Conservation (phyloP, 1,284 basidiomycete genomes). For the Apiotrichum veenhuisii region DNA sequence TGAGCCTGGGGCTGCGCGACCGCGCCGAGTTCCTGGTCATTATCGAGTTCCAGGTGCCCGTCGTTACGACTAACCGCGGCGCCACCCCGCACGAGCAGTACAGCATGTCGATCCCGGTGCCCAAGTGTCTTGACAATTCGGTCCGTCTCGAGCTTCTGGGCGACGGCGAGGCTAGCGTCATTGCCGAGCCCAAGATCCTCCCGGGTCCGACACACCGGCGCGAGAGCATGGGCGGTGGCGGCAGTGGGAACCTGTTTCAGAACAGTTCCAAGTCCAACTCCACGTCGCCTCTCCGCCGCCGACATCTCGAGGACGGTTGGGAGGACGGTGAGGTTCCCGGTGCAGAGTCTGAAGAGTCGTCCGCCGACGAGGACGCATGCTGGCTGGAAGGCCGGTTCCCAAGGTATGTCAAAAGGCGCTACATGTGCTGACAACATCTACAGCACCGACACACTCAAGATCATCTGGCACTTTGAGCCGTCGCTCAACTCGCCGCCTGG, state of each 20-base stretch:
- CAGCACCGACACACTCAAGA: constrained; percentile 33
- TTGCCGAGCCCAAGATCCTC: constrained; percentile 37
- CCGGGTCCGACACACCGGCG: constrained; percentile 17
- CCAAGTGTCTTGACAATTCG: constrained; percentile 42
- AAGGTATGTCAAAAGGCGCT: constrained; percentile 22
- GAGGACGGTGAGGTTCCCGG: constrained; percentile 36
- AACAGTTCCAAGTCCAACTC: too few relatives aligned
- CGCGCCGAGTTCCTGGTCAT: constrained; percentile 39
- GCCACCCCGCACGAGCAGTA: constrained; percentile 18
- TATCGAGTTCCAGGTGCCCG: constrained; percentile 33
- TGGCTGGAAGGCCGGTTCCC: constrained; percentile 44
- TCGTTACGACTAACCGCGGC: constrained; percentile 18
- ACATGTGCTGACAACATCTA: constrained; percentile 7
- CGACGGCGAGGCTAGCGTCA: constrained; percentile 27
- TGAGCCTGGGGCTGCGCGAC: constrained; percentile 6
- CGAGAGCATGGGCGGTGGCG: constrained; percentile 14
- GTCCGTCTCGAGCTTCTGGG: constrained; percentile 32
- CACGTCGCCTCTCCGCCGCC: not conserved
- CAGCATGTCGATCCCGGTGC: constrained; percentile 22
- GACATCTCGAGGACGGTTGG: constrained; percentile 31
- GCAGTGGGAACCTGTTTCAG: constrained; percentile 21
- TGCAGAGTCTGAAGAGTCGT: constrained; percentile 21
- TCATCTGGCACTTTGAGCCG: constrained; percentile 36
- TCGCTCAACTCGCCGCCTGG: constrained; percentile 16
- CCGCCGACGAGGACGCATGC: constrained; percentile 21